These are phyloP conservation scores for Cornus florida DNA, from an alignment of 148 eudicot genomes.

Conservation along the genomic window DNA sequence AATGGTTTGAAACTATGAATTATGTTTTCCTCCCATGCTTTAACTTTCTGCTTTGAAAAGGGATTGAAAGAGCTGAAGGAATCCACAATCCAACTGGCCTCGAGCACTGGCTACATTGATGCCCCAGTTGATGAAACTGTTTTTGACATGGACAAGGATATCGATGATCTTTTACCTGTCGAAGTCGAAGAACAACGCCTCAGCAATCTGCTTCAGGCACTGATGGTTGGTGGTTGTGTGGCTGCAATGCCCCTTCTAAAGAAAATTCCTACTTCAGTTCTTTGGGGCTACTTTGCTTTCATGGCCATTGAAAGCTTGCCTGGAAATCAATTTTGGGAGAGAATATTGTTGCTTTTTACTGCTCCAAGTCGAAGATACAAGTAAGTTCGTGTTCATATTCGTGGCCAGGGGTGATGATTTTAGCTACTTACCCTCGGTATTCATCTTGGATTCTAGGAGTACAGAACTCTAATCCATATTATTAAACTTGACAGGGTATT, in stretches of 20 bases:
- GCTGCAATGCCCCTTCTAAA: conserved; percentile 96
- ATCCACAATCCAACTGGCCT: conserved; percentile 78
- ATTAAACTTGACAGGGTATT: conserved; percentile 51
- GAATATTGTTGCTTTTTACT: conserved; percentile 82
- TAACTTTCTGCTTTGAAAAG: conserved; percentile 35
- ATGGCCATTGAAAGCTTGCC: conserved; percentile 99
- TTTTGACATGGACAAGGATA: conserved; percentile 88
- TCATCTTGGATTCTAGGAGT: not conserved
- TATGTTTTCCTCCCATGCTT: not conserved
- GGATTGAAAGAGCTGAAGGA: conserved; percentile 92
- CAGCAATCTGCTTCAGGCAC: conserved; percentile 89
- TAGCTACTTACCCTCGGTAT: not conserved
- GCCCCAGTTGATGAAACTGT: conserved; percentile 87
- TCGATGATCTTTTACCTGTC: conserved; percentile 87
- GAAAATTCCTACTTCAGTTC: conserved; percentile 92
- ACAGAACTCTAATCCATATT: not conserved
- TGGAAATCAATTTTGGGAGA: conserved; percentile 97
- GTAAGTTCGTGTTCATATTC: conserved; percentile 30
- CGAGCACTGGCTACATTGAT: conserved; percentile 64
- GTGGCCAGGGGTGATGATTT: not conserved
- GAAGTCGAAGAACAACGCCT: conserved; percentile 97
- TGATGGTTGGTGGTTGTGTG: conserved; percentile 84
- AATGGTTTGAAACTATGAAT: not conserved
- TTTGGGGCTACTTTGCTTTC: conserved; percentile 99
- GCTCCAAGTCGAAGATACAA: conserved; percentile 96